Evolutionary conservation across 345 rosid genomes (phyloP).

Genomic region (Eucalyptus polybractea): DNA sequence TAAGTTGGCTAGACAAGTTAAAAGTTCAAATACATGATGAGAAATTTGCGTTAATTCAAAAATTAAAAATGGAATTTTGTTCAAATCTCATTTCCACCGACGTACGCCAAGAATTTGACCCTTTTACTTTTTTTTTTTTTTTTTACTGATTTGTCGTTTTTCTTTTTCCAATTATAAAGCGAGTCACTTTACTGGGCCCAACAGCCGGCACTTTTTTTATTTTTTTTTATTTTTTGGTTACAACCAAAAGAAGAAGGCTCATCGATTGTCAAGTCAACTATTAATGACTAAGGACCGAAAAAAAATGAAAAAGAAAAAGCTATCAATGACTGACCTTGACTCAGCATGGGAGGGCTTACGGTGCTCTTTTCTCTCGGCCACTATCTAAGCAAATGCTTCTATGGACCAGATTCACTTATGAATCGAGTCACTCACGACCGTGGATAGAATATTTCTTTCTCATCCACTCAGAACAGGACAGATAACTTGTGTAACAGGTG

Average conservation of each 20-base stretch:
- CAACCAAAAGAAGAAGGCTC: neutral
- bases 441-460: neutral
- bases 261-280: neutral
- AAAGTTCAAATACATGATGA: neutral
- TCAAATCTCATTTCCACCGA: neutral
- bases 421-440: fast-evolving
- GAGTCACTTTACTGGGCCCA: neutral
- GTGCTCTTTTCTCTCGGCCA: neutral
- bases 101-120: neutral
- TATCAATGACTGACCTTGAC: neutral
- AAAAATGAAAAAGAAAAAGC: too few relatives aligned
- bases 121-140: neutral
- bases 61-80: neutral
- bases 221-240: neutral
- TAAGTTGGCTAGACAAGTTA: neutral
- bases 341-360: neutral
- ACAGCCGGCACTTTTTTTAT: too few relatives aligned
- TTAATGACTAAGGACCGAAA: neutral
- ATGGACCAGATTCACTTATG: neutral
- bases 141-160: too few relatives aligned
- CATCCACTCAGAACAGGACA: fast-evolving
- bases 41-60: neutral
- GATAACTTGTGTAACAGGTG: fast-evolving
- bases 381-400: neutral
- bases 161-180: neutral